Evolutionary conservation across 148 eudicot genomes (phyloP).

Genomic region (Linanthus parryae): DNA sequence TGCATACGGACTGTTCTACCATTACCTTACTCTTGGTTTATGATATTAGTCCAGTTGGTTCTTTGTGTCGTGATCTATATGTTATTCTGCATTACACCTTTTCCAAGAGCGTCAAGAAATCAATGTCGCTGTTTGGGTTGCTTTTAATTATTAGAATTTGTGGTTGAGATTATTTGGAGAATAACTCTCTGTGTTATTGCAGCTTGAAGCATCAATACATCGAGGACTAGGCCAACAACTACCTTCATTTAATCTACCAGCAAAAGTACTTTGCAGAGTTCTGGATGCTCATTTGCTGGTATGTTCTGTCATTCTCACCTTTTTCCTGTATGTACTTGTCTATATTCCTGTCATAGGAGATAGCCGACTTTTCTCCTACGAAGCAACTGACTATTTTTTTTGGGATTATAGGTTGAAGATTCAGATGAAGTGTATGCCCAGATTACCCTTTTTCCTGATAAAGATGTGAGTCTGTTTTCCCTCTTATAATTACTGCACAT

Average conservation of each 20-base stretch:
- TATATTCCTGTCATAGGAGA: neutral
- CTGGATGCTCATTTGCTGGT: constrained; percentile 68
- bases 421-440: constrained; percentile 95
- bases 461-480: constrained; percentile 69
- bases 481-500: no score
- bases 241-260: constrained; percentile 83
- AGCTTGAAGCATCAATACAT: constrained; percentile 93
- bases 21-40: no score
- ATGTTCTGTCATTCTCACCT: constrained; percentile 17
- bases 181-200: constrained; percentile 18
- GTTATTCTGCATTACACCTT: no score
- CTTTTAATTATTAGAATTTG: no score
- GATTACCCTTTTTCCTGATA: constrained; percentile 68
- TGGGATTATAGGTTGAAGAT: constrained; percentile 76
- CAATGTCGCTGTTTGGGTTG: no score
- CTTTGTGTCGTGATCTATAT: no score
- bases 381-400: constrained; percentile 9
- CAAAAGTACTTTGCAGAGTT: constrained; percentile 89
- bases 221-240: constrained; percentile 72
- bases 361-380: neutral
- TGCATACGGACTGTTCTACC: no score
- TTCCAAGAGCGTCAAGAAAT: no score
- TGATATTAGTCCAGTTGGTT: no score
- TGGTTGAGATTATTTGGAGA: no score
- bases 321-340: neutral